phyloP scores from a whole-genome alignment of 352 stramenopile species.

The Globisporangium paroecandrum region DNA sequence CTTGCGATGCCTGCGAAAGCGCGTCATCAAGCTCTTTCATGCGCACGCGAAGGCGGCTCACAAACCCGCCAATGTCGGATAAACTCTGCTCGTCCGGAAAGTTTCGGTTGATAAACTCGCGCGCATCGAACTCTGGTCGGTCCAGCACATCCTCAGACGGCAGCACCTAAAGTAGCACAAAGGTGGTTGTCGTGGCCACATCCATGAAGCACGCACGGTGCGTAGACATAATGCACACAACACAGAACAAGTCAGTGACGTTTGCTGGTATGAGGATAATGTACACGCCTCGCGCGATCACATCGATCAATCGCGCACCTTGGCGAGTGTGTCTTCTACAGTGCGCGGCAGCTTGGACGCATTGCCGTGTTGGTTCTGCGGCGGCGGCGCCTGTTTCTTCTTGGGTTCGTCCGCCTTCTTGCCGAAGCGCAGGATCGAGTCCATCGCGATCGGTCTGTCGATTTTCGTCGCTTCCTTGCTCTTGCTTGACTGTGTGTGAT shows the following conservation, averaged over 20 bases:
- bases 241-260: background rate
- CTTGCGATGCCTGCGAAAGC: slow-evolving; percentile 74
- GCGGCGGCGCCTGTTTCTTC: slow-evolving; percentile 18
- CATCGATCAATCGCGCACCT: slow-evolving; percentile 23
- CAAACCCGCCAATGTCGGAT: slow-evolving; percentile 78
- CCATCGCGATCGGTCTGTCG: slow-evolving; percentile 5
- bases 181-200: too few species aligned
- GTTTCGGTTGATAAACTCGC: slow-evolving; percentile 91
- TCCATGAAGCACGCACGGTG: background rate
- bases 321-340: slow-evolving; percentile 50
- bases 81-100: slow-evolving; percentile 88
- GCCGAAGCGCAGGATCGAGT: slow-evolving; percentile 20
- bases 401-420: slow-evolving; percentile 17
- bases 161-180: slow-evolving; percentile 36
- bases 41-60: slow-evolving; percentile 64
- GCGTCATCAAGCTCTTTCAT: slow-evolving; percentile 83
- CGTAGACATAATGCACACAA: background rate
- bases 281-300: background rate
- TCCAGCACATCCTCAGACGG: slow-evolving; percentile 87
- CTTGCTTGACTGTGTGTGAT: background rate
- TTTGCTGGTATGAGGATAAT: background rate
- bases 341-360: slow-evolving; percentile 47
- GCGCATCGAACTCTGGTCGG: slow-evolving; percentile 86
- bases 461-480: background rate
- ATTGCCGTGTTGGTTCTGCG: slow-evolving; percentile 18